phyloP scores from a whole-genome alignment of 768 basidiomycete genomes.

The Boletus tomentosulus region DNA sequence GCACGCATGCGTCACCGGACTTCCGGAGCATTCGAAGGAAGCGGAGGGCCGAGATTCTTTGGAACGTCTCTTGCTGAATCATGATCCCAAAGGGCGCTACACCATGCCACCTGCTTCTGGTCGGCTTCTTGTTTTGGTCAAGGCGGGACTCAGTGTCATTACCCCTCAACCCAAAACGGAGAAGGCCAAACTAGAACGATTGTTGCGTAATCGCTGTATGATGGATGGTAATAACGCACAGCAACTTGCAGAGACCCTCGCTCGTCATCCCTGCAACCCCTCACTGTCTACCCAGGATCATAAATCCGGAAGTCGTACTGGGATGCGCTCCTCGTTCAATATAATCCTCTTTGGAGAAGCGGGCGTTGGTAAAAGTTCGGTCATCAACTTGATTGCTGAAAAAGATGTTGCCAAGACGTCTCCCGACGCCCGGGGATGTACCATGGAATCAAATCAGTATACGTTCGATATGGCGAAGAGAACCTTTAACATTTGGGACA shows the following conservation, averaged over 20 bases:
- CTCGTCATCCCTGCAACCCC: not conserved
- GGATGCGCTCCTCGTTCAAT: not conserved
- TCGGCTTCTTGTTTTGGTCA: not conserved
- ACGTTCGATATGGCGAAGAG: not conserved
- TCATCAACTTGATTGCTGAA: not conserved
- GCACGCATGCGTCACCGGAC: not conserved
- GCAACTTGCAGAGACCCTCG: not conserved
- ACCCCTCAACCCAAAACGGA: not conserved
- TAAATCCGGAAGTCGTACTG: not conserved
- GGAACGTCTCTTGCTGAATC: not conserved
- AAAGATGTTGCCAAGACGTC: not conserved
- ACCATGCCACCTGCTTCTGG: not conserved
- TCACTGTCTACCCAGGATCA: not conserved
- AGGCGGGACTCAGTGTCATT: too few relatives aligned
- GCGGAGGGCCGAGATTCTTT: not conserved
- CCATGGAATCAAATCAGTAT: not conserved
- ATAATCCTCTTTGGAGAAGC: not conserved
- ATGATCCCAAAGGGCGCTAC: not conserved
- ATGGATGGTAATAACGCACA: not conserved
- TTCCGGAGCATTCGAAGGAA: not conserved
- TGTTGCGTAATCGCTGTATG: not conserved
- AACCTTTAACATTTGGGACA: not conserved
- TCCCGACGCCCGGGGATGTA: not conserved
- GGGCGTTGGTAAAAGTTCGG: not conserved
- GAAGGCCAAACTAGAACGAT: not conserved